Percentiles rank a stretch among this genome's conserved stretches.
Evolutionary conservation across 192 early-diverging fungal genomes (phyloP).

Genomic region (Backusella liffmaniae): DNA sequence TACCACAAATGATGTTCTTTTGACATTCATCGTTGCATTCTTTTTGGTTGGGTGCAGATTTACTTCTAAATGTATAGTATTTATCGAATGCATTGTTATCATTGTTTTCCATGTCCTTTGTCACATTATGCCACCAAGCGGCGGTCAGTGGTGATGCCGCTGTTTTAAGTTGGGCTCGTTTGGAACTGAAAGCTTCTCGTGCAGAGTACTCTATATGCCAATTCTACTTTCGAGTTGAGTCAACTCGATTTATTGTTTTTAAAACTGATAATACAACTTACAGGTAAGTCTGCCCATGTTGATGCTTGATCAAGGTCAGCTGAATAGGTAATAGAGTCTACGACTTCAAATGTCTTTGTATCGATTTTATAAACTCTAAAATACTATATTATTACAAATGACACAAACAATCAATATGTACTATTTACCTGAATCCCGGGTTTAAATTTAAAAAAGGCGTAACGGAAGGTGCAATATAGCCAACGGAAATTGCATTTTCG

Average conservation of each 20-base stretch:
- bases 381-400: too few species aligned
- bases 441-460: conserved; percentile 52
- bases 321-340: conserved; percentile 53
- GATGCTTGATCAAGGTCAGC: conserved; percentile 45
- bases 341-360: conserved; percentile 49
- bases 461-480: conserved; percentile 52
- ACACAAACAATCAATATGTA: too few species aligned
- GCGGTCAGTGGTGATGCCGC: conserved; percentile 34
- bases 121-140: conserved; percentile 55
- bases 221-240: conserved; percentile 22
- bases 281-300: conserved; percentile 37
- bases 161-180: conserved; percentile 18
- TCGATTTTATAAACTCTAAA: conserved; percentile 53
- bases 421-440: conserved; percentile 47
- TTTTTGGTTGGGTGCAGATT: conserved; percentile 31
- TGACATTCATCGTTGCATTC: conserved; percentile 28
- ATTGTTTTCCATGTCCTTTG: conserved; percentile 38
- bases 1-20: conserved; percentile 28
- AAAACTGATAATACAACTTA: conserved; percentile 14
- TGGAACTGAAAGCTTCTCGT: conserved; percentile 37
- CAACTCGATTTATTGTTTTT: background rate
- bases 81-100: conserved; percentile 37
- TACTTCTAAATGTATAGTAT: conserved; percentile 41
- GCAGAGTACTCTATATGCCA: conserved; percentile 59
- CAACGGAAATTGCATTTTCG: conserved; percentile 42